Base-by-base conservation (phyloP, 2,329 filamentous ascomycete genomes). In the Fusarium multiceps region DNA sequence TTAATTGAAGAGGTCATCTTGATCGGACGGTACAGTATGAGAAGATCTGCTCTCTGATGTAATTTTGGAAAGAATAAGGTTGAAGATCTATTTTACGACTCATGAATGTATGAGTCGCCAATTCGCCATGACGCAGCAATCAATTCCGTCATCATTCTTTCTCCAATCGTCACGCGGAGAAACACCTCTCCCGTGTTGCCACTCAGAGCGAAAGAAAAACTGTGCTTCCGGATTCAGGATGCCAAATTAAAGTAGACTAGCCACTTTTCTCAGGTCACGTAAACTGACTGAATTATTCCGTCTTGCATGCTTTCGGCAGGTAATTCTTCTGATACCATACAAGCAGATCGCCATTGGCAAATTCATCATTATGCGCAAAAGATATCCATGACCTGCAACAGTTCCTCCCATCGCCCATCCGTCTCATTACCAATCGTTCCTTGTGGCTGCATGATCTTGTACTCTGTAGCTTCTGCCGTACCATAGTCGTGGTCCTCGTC, bases 311-410 rank as follows among this genome's bases (percentile, higher is more conserved):
- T 32, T 32, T 32, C 3, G 13, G 30, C 30, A 16, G 13, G 13
- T 1, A 16, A 8, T 1, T 32, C 3, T 32, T 32, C 30, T 32
- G 30, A 8, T 14, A 32, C 30, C 1, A 4, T 32, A 32, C 3
- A 32, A 32, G 3, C 3, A 32, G 32, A 18, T 34, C 20, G 7
- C 18, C 27, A 40, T 51, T 37, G 48, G 48, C 7, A 20, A 7
- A 13, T 25, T 41, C 18, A 41, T 37, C 11, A n/a, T 54, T 9
- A 62, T 20, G 40, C 47, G 1, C 46, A 41, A 20, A 63, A 63
- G 2, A 63, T 63, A 32, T 63, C 12, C 60, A 63, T 57, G 4
- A 63, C 59, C 10, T 45, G 59, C 10, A 63, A 11, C 10, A 63
- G 58, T 3, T 63, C 60, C 3, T 63, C 49, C 60, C 60, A 63